Conservation (phyloP, 805 yeast genomes). For the Yarrowia alimentaria region DNA sequence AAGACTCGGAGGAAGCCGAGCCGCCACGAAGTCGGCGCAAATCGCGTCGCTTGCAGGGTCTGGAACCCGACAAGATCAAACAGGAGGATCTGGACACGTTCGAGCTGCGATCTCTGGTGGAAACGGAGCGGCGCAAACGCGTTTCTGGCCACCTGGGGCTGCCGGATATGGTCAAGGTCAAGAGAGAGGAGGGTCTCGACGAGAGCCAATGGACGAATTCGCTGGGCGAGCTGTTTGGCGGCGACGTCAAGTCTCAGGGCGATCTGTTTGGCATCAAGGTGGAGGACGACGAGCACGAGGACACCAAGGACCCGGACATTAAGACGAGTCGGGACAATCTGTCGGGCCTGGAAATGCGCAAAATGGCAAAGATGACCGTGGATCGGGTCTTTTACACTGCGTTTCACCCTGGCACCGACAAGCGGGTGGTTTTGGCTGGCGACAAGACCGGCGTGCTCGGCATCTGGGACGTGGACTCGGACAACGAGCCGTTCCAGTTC, state of each 20-base stretch:
- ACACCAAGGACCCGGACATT: slow-evolving; percentile 46
- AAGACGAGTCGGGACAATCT: slow-evolving; percentile 54
- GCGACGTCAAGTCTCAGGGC: slow-evolving; percentile 38
- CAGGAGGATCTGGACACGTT: slow-evolving; percentile 43
- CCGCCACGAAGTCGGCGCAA: slow-evolving; percentile 57
- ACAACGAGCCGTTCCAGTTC: slow-evolving; percentile 49
- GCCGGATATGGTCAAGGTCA: slow-evolving; percentile 36
- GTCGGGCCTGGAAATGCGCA: slow-evolving; percentile 50
- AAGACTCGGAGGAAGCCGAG: slow-evolving; percentile 34
- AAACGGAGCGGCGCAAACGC: slow-evolving; percentile 55
- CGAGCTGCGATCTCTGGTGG: too few relatives aligned
- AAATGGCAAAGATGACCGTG: slow-evolving; percentile 56
- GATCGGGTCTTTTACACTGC: slow-evolving; percentile 71
- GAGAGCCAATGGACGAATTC: slow-evolving; percentile 44
- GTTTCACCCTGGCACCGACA: slow-evolving; percentile 70
- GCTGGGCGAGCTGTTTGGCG: slow-evolving; percentile 34
- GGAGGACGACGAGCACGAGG: slow-evolving; percentile 45
- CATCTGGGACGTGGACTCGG: slow-evolving; percentile 69
- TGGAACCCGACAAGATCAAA: slow-evolving; percentile 51
- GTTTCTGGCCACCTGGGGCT: slow-evolving; percentile 44
- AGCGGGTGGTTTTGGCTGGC: slow-evolving; percentile 74
- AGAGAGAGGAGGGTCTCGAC: slow-evolving; percentile 33
- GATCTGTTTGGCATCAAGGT: slow-evolving; percentile 37
- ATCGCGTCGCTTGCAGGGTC: slow-evolving; percentile 77
- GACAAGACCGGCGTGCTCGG: slow-evolving; percentile 88